phyloP scores from a whole-genome alignment of 2,329 filamentous ascomycete species.

The Septoria petroselini region DNA sequence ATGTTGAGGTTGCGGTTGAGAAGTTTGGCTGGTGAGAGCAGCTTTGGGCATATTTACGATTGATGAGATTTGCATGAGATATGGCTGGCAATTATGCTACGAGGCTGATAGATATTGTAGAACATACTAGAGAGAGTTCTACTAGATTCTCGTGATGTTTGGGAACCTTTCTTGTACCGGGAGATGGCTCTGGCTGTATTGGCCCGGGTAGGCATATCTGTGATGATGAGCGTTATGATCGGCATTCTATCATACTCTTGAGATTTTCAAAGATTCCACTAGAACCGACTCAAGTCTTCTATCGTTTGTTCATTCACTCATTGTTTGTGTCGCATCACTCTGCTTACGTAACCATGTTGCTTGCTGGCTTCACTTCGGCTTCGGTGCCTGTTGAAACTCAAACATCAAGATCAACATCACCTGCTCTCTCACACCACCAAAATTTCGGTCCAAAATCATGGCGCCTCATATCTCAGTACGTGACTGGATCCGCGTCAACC shows the following conservation, averaged over 20 bases:
- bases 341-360: conserved; percentile 12
- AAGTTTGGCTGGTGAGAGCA: conserved; percentile 62
- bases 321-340: too few species aligned
- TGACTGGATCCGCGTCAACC: conserved; percentile 59
- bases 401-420: neutral
- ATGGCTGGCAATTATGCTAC: too few species aligned
- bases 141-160: too few species aligned
- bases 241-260: too few species aligned
- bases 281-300: too few species aligned
- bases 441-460: too few species aligned
- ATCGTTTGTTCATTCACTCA: too few species aligned
- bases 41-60: neutral
- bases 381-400: neutral
- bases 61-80: neutral
- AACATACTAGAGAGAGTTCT: too few species aligned
- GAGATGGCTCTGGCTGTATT: conserved; percentile 6
- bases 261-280: too few species aligned
- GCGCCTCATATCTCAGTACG: conserved; percentile 54
- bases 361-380: neutral
- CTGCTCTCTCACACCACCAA: neutral
- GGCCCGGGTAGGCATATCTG: neutral
- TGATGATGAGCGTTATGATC: too few species aligned
- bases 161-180: too few species aligned
- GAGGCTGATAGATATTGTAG: too few species aligned
- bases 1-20: conserved; percentile 58